These are phyloP conservation scores for Gelatoporia subvermispora DNA, from an alignment of 768 basidiomycete species.

Conservation along the genomic window DNA sequence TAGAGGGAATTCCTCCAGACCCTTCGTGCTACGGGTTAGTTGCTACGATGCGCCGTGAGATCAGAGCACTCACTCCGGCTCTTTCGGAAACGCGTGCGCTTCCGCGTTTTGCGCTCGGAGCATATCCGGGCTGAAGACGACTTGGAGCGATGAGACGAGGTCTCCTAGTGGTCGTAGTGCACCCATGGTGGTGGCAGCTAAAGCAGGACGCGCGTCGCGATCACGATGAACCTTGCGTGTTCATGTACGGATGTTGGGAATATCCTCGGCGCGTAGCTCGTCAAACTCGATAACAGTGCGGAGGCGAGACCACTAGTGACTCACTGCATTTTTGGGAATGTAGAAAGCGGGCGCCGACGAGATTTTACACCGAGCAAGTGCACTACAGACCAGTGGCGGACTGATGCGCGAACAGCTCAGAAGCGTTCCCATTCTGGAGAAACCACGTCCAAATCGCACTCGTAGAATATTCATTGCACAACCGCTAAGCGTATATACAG, in stretches of 20 bases:
- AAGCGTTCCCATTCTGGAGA: no score
- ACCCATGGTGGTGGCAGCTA: background rate
- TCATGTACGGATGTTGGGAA: background rate
- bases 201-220: background rate
- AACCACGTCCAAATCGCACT: no score
- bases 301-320: background rate
- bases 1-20: slow-evolving; percentile 11
- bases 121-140: background rate
- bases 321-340: background rate
- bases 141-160: background rate
- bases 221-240: background rate
- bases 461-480: no score
- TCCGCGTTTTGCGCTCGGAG: background rate
- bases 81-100: background rate
- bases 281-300: background rate
- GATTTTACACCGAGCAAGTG: no score
- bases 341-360: no score
- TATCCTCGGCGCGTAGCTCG: background rate
- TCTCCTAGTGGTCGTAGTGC: background rate
- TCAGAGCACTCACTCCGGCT: background rate
- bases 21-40: background rate
- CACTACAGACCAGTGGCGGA: no score
- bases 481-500: no score
- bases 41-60: background rate
- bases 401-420: no score